Evolutionary conservation across 805 yeast genomes (phyloP).

Genomic region (Yamadazyma takamatsuzukensis): DNA sequence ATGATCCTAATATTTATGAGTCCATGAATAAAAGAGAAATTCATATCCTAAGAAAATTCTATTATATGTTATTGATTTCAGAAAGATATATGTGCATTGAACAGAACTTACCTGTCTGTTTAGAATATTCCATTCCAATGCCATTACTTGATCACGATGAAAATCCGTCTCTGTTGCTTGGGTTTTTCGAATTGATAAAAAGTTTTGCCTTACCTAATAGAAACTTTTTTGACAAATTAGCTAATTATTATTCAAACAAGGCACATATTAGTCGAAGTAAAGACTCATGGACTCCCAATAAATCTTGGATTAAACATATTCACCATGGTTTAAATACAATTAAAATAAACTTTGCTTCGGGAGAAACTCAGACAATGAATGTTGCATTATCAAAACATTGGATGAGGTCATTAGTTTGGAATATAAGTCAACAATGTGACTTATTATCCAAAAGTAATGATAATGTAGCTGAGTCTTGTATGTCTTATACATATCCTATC

Average conservation of each 20-base stretch:
- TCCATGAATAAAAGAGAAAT: slow-evolving; percentile 17
- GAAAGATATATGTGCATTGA: slow-evolving; percentile 36
- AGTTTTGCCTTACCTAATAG: slow-evolving; percentile 32
- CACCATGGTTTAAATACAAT: slow-evolving; percentile 20
- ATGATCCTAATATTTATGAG: slow-evolving; percentile 19
- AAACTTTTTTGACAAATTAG: slow-evolving; percentile 23
- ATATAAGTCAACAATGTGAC: slow-evolving; percentile 21
- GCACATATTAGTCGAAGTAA: background rate
- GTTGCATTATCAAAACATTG: slow-evolving; percentile 85
- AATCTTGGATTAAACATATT: slow-evolving; percentile 23
- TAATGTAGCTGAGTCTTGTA: slow-evolving; percentile 8
- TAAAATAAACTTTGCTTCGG: slow-evolving; percentile 14
- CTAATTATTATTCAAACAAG: slow-evolving; percentile 4
- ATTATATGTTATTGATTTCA: slow-evolving; percentile 30
- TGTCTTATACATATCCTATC: slow-evolving; percentile 22
- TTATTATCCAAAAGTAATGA: slow-evolving; percentile 16
- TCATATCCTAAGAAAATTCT: slow-evolving; percentile 30
- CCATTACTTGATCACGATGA: slow-evolving; percentile 31
- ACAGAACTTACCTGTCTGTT: slow-evolving; percentile 28
- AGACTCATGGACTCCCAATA: slow-evolving; percentile 8
- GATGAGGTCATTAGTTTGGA: slow-evolving; percentile 88
- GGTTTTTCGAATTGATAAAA: slow-evolving; percentile 29
- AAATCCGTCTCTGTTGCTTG: slow-evolving; percentile 24
- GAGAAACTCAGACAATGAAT: slow-evolving; percentile 30
- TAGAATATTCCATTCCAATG: slow-evolving; percentile 27